phyloP scores from a whole-genome alignment of 1,284 basidiomycete species.

The Ceratobasidium sp. region DNA sequence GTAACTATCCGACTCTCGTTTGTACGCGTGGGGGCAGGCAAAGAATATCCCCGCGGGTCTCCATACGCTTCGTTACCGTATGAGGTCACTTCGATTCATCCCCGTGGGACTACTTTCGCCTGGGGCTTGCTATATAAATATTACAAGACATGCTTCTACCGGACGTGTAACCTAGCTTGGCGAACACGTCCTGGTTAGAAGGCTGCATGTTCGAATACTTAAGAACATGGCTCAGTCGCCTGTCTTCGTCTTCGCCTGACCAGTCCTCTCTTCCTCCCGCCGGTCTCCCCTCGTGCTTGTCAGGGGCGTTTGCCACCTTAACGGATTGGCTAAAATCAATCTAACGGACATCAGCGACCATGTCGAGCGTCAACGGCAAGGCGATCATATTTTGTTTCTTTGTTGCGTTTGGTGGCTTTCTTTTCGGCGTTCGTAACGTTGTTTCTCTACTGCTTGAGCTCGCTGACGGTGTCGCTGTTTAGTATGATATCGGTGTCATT shows the following conservation, averaged over 20 bases:
- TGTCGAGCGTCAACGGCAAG: constrained; percentile 58
- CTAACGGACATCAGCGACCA: background rate
- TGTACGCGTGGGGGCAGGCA: background rate
- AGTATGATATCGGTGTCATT: constrained; percentile 79
- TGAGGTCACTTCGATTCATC: constrained; percentile 34
- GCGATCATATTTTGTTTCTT: constrained; percentile 71
- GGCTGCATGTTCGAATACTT: constrained; percentile 19
- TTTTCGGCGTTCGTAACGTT: constrained; percentile 20
- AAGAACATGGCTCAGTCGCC: constrained; percentile 25
- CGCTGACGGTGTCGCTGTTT: constrained; percentile 65
- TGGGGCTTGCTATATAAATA: background rate
- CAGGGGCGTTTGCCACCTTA: background rate
- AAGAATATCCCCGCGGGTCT: background rate
- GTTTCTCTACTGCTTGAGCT: background rate
- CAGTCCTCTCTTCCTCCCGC: constrained; percentile 15
- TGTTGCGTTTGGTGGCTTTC: constrained; percentile 60
- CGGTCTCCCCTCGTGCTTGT: constrained; percentile 3
- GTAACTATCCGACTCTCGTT: background rate
- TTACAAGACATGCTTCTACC: constrained; percentile 22
- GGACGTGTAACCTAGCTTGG: constrained; percentile 37
- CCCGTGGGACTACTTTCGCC: constrained; percentile 26
- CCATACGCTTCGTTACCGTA: constrained; percentile 26
- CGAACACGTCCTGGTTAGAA: background rate
- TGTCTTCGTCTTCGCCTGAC: constrained; percentile 39
- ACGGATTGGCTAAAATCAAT: background rate